Base-by-base conservation (phyloP, 805 yeast genomes). In the Millerozyma acaciae region DNA sequence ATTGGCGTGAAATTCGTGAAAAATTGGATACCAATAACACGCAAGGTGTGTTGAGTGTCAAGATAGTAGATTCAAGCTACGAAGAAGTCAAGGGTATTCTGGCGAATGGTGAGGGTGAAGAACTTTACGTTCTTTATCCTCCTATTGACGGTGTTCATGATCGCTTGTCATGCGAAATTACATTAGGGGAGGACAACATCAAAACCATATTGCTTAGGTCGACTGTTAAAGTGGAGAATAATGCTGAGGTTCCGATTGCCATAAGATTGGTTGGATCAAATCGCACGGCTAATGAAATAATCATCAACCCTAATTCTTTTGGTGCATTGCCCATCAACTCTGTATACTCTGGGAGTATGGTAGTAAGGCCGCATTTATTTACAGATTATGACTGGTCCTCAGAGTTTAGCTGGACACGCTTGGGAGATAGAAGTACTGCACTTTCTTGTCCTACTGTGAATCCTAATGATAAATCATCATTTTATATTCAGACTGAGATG, bases 1-100 rank as follows among this genome's bases (percentile, higher is more conserved):
- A 90, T 51, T 93, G 97, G 97, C 70, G 85, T 40, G 70, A 71
- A 19, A 74, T 88, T 16, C 79, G 98, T 56, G 96, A 90, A 50
- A 77, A 78, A 35, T 62, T 89, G 35, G 80, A 76, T 40, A 75
- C 82, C 4, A 82, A 82, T 35, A 76, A 71, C 26, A 75, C 72
- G 13, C 68, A 66, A n/a, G 80, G 78, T 28, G 62, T 70, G 3
- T 57, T 90, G 19, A 87, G 84, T 0, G 67, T 89, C n/a, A 66
- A 69, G 27, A 55, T 89, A 16, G 27, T 73, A 2, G 78, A 67
- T 24, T 70, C 84, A 0, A 62, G 62, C 0, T 89, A 80, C 50
- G 71, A 71, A 5, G 65, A 69, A 1, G 51, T 82, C 1, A 55
- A 69, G 16, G 65, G 71, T 3, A 68, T 93, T 1, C 74, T 89